Percentiles rank a stretch among this genome's conserved stretches.
Conservation (phyloP, 2,329 filamentous ascomycete genomes). For the Phaeoacremonium minimum region DNA sequence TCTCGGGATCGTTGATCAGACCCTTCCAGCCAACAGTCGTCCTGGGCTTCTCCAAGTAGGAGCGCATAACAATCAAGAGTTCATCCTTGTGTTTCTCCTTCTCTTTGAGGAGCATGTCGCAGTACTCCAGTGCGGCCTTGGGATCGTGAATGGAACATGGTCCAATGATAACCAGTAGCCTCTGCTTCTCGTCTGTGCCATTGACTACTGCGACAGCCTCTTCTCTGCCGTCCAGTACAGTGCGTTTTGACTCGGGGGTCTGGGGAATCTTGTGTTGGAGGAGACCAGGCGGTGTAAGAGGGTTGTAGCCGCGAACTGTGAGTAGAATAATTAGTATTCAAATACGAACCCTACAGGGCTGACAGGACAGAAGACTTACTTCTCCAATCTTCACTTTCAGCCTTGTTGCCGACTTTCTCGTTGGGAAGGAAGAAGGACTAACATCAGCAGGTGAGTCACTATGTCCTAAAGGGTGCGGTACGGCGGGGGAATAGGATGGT, state of each 20-base stretch:
- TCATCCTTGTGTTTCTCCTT: constrained; percentile 88
- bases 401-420: constrained; percentile 71
- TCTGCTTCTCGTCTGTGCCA: constrained; percentile 45
- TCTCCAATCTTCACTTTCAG: constrained; percentile 75
- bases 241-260: constrained; percentile 51
- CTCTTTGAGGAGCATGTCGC: constrained; percentile 72
- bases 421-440: constrained; percentile 72
- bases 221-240: constrained; percentile 57
- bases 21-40: constrained; percentile 99
- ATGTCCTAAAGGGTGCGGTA: too few species aligned
- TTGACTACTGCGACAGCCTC: constrained; percentile 68
- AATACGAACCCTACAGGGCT: too few species aligned
- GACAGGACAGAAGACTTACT: too few species aligned
- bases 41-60: constrained; percentile 96
- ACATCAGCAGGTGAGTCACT: constrained; percentile 17
- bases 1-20: constrained; percentile 96
- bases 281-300: constrained; percentile 85
- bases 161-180: constrained; percentile 73
- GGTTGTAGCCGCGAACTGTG: constrained; percentile 83
- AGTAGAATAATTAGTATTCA: constrained; percentile 10
- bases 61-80: constrained; percentile 92
- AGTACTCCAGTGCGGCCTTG: constrained; percentile 85
- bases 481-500: too few species aligned
- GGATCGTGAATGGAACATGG: constrained; percentile 98
- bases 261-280: constrained; percentile 87